phyloP scores from a whole-genome alignment of 129 eudicot species.

The Calendula officinalis region DNA sequence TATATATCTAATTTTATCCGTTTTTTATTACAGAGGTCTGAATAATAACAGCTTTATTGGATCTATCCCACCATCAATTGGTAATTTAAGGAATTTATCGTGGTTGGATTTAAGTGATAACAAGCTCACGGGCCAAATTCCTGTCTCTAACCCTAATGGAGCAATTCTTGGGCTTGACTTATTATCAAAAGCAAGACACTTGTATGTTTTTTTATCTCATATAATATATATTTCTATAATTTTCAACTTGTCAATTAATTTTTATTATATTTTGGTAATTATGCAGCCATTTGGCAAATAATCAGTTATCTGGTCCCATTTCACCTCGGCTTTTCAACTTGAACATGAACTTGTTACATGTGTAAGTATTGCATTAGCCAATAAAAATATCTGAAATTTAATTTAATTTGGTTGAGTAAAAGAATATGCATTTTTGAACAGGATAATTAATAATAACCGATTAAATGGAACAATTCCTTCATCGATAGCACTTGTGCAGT shows the following conservation, averaged over 20 bases:
- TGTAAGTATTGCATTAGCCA: constrained; percentile 47
- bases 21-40: constrained; percentile 53
- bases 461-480: constrained; percentile 61
- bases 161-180: constrained; percentile 62
- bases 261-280: constrained; percentile 3
- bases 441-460: constrained; percentile 72
- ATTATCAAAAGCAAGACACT: constrained; percentile 65
- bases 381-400: background rate
- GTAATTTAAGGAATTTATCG: constrained; percentile 53
- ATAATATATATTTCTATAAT: background rate
- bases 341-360: constrained; percentile 64
- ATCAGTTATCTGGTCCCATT: constrained; percentile 66
- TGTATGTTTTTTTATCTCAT: constrained; percentile 42
- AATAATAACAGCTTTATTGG: constrained; percentile 70
- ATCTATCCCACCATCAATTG: constrained; percentile 66
- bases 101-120: constrained; percentile 88
- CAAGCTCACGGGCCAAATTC: constrained; percentile 65
- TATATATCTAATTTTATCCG: background rate
- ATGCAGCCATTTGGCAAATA: constrained; percentile 74
- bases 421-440: constrained; percentile 18
- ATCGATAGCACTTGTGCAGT: constrained; percentile 49
- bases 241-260: background rate
- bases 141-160: constrained; percentile 57
- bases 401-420: background rate
- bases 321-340: constrained; percentile 57